Evolutionary conservation across 192 early-diverging fungal species (phyloP), one percentile per base, ranked within the genome.

Genomic region (Backusella westeae): DNA sequence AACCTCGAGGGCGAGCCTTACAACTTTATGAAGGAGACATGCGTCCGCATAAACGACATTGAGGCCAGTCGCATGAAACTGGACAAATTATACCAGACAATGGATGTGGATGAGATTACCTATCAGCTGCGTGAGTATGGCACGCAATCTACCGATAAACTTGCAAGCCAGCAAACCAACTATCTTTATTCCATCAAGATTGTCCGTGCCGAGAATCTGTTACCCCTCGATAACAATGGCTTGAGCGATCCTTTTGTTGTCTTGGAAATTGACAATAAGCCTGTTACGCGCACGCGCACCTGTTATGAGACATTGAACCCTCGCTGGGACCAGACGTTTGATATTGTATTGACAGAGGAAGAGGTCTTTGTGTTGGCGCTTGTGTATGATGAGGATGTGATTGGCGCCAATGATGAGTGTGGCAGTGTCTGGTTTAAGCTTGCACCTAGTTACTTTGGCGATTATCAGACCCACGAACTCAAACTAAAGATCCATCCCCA

Each of bases 251-350:
- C 93, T 0, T 95, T 90, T 76, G 89, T 93, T 75, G 84, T 90
- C 17, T 77, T 95, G 34, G 85, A 90, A 56, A 77, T 90, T 63
- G 72, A 80, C 63, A 46, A 74, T 49, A 77, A 83, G 69, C 72
- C 75, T 56, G 72, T 90, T 49, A 82, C 83, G 75, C 77, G 88
- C 79, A 85, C 91, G 69, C 77, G 85, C 69, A 85, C 90, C 34
- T 74, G 90, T 74, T 90, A 88, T 74, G 89, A 90, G 36, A 91
- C 92, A 6, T 82, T 89, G 17, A 93, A 94, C 72, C 93, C 92
- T 34, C 87, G 92, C 26, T 95, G 94, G 94, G 91, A 95, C 69
- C 88, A 95, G 79, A 85, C 87, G 32, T 93, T 92, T 77, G 91
- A 95, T 70, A 80, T 91, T 39, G 85, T 86, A 8, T 73, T 94